Conservation (phyloP, 75 land plant genomes). For the Pseudotsuga menziesii region DNA sequence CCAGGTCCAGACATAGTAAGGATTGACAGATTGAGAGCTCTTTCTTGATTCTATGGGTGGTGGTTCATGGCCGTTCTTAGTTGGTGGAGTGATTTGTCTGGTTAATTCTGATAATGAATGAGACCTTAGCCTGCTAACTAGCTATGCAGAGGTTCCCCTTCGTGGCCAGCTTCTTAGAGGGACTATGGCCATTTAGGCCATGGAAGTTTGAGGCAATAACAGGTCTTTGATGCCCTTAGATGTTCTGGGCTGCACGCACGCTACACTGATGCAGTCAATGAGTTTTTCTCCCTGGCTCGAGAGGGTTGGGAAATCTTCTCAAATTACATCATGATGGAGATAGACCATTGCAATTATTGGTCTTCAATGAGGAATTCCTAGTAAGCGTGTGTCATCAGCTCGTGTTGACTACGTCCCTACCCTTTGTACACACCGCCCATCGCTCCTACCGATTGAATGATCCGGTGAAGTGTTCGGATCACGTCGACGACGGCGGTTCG, state of each 20-base stretch:
- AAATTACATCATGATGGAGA: conserved; percentile 37
- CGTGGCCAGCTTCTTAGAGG: conserved; percentile 48
- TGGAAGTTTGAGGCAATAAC: conserved; percentile 82
- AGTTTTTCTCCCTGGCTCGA: conserved; percentile 28
- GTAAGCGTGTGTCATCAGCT: conserved; percentile 34
- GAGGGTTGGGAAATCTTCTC: conserved; percentile 24
- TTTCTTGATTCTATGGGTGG: no score
- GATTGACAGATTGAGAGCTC: no score
- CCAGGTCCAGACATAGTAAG: no score
- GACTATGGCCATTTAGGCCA: conserved; percentile 57
- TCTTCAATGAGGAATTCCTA: conserved; percentile 41
- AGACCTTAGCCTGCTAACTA: conserved; percentile 95
- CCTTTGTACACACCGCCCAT: conserved; percentile 26
- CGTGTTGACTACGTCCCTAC: conserved; percentile 27
- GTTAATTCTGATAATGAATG: conserved; percentile 91
- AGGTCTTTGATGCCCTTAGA: conserved; percentile 85
- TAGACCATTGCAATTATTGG: conserved; percentile 39
- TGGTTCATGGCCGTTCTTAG: neutral
- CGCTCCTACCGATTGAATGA: conserved; percentile 31
- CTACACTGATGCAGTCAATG: conserved; percentile 50
- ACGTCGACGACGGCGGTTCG: neutral
- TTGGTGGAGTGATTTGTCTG: conserved; percentile 87
- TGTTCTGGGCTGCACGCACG: conserved; percentile 62
- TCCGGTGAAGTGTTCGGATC: conserved; percentile 23
- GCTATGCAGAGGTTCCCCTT: conserved; percentile 38